Evolutionary conservation across 2,329 filamentous ascomycete genomes (phyloP).

Genomic region (Talaromyces piceae): DNA sequence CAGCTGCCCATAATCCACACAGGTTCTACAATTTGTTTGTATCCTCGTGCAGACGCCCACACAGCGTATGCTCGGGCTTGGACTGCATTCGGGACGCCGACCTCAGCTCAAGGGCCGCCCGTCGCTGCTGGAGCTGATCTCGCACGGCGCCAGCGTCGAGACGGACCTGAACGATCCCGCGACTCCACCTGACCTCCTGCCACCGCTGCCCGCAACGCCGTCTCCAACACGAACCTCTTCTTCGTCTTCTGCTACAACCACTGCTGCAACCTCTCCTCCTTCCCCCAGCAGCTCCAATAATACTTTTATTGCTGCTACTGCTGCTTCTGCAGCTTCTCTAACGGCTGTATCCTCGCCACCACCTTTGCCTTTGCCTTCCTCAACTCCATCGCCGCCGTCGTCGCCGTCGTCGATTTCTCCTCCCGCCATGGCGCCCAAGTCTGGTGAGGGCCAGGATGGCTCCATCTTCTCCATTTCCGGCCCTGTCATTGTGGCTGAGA

Average conservation of each 20-base stretch:
- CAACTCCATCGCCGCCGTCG: not conserved
- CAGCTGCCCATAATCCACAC: no score
- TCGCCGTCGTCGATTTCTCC: conserved; percentile 5
- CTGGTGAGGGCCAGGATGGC: conserved; percentile 52
- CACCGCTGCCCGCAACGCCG: conserved; percentile 33
- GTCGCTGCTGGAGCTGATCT: conserved; percentile 56
- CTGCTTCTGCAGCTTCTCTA: conserved; percentile 34
- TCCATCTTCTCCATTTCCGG: conserved; percentile 66
- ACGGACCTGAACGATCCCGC: conserved; percentile 16
- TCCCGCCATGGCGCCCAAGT: conserved; percentile 38
- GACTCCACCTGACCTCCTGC: conserved; percentile 31
- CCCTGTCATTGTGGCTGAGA: conserved; percentile 92
- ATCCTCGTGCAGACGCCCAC: not conserved
- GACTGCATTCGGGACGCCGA: conserved; percentile 35
- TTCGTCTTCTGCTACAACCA: conserved; percentile 8
- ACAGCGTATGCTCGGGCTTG: conserved; percentile 45
- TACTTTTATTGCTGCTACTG: conserved; percentile 22
- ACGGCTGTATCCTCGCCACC: conserved; percentile 15
- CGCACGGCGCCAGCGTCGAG: conserved; percentile 36
- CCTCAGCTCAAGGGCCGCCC: conserved; percentile 53
- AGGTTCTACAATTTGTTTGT: no score
- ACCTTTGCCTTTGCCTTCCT: not conserved
- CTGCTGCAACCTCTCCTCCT: not conserved
- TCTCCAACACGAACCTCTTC: no score
- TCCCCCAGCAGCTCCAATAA: not conserved